Conservation (phyloP, 2,329 filamentous ascomycete genomes). For the Trichophyton equinum region DNA sequence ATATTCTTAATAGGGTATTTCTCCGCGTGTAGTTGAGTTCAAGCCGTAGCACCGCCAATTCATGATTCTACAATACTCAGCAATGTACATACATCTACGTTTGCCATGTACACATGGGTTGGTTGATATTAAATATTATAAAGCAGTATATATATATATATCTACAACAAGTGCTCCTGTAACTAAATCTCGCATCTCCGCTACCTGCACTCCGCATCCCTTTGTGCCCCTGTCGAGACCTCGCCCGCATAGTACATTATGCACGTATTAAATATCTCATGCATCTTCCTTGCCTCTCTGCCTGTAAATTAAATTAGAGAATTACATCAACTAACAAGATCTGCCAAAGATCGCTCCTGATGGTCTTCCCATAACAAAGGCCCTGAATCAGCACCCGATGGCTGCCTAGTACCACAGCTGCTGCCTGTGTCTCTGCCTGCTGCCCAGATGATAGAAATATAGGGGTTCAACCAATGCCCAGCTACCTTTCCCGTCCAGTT, state of each 20-base stretch:
- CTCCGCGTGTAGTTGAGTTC: not conserved
- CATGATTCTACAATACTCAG: too few species aligned
- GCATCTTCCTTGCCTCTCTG: not conserved
- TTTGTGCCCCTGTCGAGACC: not conserved
- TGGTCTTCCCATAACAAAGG: not conserved
- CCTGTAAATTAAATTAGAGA: not conserved
- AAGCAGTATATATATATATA: too few species aligned
- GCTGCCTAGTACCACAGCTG: not conserved
- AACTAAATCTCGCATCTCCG: not conserved
- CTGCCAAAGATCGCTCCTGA: not conserved
- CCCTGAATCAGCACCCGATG: too few species aligned
- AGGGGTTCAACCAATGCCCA: not conserved
- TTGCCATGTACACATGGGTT: too few species aligned
- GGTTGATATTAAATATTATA: too few species aligned
- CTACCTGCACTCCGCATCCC: not conserved
- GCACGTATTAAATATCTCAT: not conserved
- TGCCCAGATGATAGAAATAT: not conserved
- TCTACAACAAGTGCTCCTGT: too few species aligned
- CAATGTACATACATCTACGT: too few species aligned
- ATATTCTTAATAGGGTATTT: not conserved
- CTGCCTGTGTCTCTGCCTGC: not conserved
- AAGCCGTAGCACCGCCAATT: not conserved
- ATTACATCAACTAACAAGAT: too few species aligned
- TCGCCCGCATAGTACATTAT: not conserved
- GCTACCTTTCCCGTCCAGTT: not conserved